Conservation (phyloP, 108 stramenopile genomes). For the Fragilaria crotonensis region DNA sequence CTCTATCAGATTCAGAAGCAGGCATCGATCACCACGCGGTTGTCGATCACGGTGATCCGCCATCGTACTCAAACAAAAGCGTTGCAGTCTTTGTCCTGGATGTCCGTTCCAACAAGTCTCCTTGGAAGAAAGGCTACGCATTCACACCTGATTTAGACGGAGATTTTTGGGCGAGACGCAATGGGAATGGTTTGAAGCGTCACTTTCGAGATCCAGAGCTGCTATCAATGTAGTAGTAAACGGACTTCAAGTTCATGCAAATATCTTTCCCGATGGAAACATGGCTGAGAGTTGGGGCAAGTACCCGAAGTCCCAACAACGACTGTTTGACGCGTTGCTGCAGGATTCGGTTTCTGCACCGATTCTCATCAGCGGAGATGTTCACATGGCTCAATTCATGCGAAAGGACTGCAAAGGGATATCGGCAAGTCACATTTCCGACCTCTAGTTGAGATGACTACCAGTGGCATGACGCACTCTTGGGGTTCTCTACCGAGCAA, state of each 20-base stretch:
- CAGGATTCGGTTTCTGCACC: slow-evolving; percentile 39
- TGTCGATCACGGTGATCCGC: background rate
- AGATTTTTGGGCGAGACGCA: slow-evolving; percentile 79
- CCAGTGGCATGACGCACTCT: slow-evolving; percentile 64
- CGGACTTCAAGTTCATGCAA: slow-evolving; percentile 62
- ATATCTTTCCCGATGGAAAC: slow-evolving; percentile 43
- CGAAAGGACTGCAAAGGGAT: slow-evolving; percentile 42
- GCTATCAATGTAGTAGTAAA: slow-evolving; percentile 68
- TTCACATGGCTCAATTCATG: slow-evolving; percentile 73
- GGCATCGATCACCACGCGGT: slow-evolving; percentile 41
- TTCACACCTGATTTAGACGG: slow-evolving; percentile 21
- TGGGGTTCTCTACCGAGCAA: slow-evolving; percentile 26
- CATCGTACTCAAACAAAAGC: slow-evolving; percentile 18
- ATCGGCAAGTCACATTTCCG: slow-evolving; percentile 7
- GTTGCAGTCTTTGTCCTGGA: slow-evolving; percentile 77
- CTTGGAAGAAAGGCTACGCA: slow-evolving; percentile 47
- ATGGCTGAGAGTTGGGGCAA: slow-evolving; percentile 56
- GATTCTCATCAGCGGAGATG: slow-evolving; percentile 65
- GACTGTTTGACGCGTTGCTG: slow-evolving; percentile 47
- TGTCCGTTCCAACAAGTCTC: slow-evolving; percentile 60
- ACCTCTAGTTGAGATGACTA: slow-evolving; percentile 63
- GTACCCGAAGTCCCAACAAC: slow-evolving; percentile 35
- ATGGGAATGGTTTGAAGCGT: slow-evolving; percentile 77
- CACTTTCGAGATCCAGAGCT: slow-evolving; percentile 56
- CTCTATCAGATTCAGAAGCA: slow-evolving; percentile 39